phyloP scores from a whole-genome alignment of 139 green algal genomes.

The Picochlorum sp. region DNA sequence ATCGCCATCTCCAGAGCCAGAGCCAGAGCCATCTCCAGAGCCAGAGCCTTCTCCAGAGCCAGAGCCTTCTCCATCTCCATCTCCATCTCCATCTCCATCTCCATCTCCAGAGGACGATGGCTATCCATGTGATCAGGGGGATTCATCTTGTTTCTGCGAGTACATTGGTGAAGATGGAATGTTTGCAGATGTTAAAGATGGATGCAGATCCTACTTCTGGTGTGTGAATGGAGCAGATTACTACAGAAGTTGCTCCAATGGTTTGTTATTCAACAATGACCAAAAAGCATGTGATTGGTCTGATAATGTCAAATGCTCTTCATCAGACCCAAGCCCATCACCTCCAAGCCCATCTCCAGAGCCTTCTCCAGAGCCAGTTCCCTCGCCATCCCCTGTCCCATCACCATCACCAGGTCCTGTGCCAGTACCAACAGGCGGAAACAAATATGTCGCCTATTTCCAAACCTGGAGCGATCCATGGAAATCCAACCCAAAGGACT shows the following conservation, averaged over 20 bases:
- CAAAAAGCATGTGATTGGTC: not conserved
- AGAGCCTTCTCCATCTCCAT: too few species aligned
- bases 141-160: not conserved
- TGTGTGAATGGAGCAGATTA: constrained; percentile 1
- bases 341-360: constrained; percentile 6
- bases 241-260: not conserved
- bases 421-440: not conserved
- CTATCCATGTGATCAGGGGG: not conserved
- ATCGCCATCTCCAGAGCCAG: not conserved
- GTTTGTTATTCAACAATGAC: constrained; percentile 6
- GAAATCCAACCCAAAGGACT: not conserved
- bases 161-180: not conserved
- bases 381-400: not conserved
- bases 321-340: not conserved
- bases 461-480: constrained; percentile 27
- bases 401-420: not conserved
- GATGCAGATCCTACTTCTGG: not conserved
- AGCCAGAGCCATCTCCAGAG: not conserved
- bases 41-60: not conserved
- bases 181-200: constrained; percentile 2
- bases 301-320: not conserved
- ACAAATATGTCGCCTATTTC: constrained; percentile 26
- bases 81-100: too few species aligned
- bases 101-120: not conserved
- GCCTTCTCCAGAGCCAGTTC: not conserved